phyloP scores from a whole-genome alignment of 768 basidiomycete genomes.

The Kwoniella sp. region DNA sequence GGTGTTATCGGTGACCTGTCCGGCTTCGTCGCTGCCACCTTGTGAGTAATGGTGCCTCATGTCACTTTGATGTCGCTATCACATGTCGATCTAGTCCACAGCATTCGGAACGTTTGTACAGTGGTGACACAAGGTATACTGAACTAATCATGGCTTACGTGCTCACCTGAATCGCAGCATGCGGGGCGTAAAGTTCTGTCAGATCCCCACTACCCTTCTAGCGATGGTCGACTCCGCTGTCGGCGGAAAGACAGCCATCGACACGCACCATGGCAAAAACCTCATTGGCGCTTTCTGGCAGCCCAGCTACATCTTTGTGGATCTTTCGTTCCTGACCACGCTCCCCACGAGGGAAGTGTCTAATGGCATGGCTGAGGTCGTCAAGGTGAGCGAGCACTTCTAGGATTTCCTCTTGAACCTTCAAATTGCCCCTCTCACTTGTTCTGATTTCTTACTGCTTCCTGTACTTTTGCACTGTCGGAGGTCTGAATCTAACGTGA shows the following conservation, averaged over 20 bases:
- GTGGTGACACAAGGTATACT: not conserved
- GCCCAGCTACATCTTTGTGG: constrained; percentile 95
- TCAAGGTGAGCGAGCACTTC: constrained; percentile 89
- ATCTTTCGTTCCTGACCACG: constrained; percentile 91
- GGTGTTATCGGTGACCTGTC: constrained; percentile 97
- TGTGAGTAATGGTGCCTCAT: constrained; percentile 63
- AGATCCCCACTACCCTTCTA: constrained; percentile 93
- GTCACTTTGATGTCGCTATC: too few relatives aligned
- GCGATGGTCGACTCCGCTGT: constrained; percentile 99
- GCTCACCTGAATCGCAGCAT: too few relatives aligned
- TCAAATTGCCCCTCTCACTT: too few relatives aligned
- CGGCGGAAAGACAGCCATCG: constrained; percentile 98
- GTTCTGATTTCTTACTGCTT: too few relatives aligned
- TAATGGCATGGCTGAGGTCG: constrained; percentile 98
- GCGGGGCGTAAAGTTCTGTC: constrained; percentile 93
- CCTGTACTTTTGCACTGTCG: too few relatives aligned
- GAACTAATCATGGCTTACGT: not conserved
- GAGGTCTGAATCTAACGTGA: too few relatives aligned
- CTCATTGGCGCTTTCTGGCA: constrained; percentile 99
- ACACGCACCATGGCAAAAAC: constrained; percentile 97
- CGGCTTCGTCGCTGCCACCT: constrained; percentile 95
- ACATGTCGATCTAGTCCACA: too few relatives aligned
- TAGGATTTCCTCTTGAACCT: too few relatives aligned
- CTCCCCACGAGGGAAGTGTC: constrained; percentile 89
- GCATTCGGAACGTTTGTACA: not conserved